Base-by-base conservation (phyloP, 768 basidiomycete genomes). In the Calocybe gangraenosa region DNA sequence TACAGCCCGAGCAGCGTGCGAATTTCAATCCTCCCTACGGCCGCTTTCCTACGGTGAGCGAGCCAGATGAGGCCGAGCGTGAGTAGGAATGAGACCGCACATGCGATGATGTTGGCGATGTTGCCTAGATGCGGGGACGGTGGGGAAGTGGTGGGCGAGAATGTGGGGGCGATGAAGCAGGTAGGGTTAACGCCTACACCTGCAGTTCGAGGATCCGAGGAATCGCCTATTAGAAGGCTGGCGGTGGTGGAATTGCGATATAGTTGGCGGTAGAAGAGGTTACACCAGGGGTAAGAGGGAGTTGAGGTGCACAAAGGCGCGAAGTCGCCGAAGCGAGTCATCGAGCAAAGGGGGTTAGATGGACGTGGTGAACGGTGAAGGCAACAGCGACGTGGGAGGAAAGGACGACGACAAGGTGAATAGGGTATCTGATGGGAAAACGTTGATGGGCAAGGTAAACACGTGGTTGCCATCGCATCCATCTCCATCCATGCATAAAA, bases 271-370 rank as follows among this genome's bases (percentile, higher is more conserved):
- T 92, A 92, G 69, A 95, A 94, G 55, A 96, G 82, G 61, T 96
- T 96, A 68, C 94, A 97, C 81, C 90, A 88, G 0, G 93, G 80
- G 59, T 95, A 87, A 37, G 85, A 87, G 1, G 90, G 89, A 7
- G 78, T 76, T 34, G 77, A 65, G 33, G 70, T 66, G 63, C 91
- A 92, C 41, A 87, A 68, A 15, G 78, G 67, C 58, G 71, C 61
- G 63, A 88, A 91, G 58, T 88, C 83, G 48, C 87, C 87, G 61
- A 91, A 89, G 52, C 67, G 68, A 51, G 74, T 73, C 84, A 55
- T 55, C 31, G 49, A 41, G 46, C 14, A 11, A 9, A 17, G 30
- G 14, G 37, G 19, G 31, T 39, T 25, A 19, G 42, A 22, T 40
- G 37, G 30, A 28, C 25, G 25, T 28, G 25, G 11, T 6, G 11